Base-by-base conservation (phyloP, 169 alveolate genomes). In the Sarcocystis neurona region DNA sequence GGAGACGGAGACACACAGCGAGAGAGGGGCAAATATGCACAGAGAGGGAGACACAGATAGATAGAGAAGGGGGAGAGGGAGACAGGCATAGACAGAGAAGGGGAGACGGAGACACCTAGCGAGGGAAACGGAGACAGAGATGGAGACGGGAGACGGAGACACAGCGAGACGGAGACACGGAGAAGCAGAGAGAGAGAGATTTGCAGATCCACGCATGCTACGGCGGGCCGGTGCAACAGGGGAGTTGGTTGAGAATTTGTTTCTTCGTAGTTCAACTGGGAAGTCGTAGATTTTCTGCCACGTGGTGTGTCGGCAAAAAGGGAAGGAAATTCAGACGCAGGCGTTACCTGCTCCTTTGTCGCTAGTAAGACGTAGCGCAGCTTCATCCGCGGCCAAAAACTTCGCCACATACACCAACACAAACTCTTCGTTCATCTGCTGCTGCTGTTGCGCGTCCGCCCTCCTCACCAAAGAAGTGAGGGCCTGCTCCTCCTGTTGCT, bases 401-500 rank as follows among this genome's bases (percentile, higher is more conserved):
- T 86, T 86, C 37, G 90, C 90, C 37, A 86, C 86, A 44, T 86
- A 44, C 72, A 86, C 47, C 66, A 86, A 0, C 46, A 86, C 70
- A 32, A 63, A 66, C 39, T 10, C 43, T 63, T 63, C 77, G 66
- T 23, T 53, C 66, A 53, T 53, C 66, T 23, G 66, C 30, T 53
- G 30, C 12, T 23, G 12, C 30, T 23, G 23, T 23, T 53, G 66
- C 23, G 23, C 66, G 30, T 12, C 66, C 23, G 66, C 30, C 66
- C 23, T 53, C 66, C 30, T n/a, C n/a, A 48, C 60, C 6, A 15
- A 48, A 48, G 60, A 6, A 48, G 60, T 48, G 6, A 10, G 43
- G 1, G 75, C 75, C 75, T 15, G 8, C 75, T 6, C n/a, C 30
- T 39, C 43, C 56, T 43, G 56, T 12, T 37, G 82, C 82, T 72